phyloP scores from a whole-genome alignment of 140 eudicot genomes.

The Bidens hawaiensis region DNA sequence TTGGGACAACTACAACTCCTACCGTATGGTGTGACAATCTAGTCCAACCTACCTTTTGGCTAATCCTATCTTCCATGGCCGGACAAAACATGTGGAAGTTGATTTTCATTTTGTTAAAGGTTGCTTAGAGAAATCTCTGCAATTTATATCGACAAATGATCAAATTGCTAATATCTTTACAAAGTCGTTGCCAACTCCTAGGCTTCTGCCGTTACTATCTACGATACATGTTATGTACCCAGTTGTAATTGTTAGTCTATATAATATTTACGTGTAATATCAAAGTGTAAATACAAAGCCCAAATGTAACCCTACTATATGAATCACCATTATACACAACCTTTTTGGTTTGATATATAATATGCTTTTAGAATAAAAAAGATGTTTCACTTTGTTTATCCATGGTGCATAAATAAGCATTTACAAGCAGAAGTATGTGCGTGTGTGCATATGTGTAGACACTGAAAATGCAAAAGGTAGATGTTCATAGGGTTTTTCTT shows the following conservation, averaged over 20 bases:
- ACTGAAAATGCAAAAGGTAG: not conserved
- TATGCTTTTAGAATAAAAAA: not conserved
- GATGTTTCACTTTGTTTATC: not conserved
- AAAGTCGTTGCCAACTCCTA: not conserved
- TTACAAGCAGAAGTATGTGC: not conserved
- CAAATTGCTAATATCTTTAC: not conserved
- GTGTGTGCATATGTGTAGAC: not conserved
- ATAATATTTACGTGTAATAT: not conserved
- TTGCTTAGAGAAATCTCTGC: not conserved
- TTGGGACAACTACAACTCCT: not conserved
- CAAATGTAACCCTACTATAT: not conserved
- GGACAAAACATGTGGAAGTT: not conserved
- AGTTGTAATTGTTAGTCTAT: not conserved
- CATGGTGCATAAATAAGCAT: not conserved
- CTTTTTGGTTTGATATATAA: not conserved
- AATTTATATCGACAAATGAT: not conserved
- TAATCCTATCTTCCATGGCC: not conserved
- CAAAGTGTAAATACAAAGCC: not conserved
- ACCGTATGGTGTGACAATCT: not conserved
- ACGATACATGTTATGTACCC: not conserved
- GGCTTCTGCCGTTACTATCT: not conserved
- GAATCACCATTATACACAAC: not conserved
- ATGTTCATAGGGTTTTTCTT: not conserved
- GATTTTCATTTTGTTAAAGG: not conserved
- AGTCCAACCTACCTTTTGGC: not conserved